Conservation (phyloP, 2,329 filamentous ascomycete genomes). For the Sporothrix mexicana region DNA sequence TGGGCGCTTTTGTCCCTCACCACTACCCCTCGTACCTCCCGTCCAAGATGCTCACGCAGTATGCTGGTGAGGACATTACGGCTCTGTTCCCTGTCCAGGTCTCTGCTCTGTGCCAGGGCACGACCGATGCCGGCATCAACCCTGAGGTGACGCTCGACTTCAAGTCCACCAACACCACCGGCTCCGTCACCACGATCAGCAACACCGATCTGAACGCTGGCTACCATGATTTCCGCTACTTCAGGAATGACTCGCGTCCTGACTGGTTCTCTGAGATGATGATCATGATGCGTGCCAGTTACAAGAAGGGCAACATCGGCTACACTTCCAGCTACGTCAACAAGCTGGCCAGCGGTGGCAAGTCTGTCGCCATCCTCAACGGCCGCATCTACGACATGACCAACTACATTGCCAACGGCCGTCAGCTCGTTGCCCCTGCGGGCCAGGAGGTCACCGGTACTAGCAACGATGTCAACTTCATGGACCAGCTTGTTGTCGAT, state of each 20-base stretch:
- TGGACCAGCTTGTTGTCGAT: slow-evolving; percentile 73
- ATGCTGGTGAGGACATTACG: slow-evolving; percentile 87
- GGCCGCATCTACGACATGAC: slow-evolving; percentile 87
- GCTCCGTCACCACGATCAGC: slow-evolving; percentile 68
- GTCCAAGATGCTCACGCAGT: slow-evolving; percentile 71
- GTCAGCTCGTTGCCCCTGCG: slow-evolving; percentile 62
- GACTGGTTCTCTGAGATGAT: slow-evolving; percentile 96
- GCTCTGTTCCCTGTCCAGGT: slow-evolving; percentile 92
- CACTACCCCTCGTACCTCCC: slow-evolving; percentile 77
- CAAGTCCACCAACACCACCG: slow-evolving; percentile 74
- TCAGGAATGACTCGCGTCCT: slow-evolving; percentile 77
- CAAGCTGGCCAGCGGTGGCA: slow-evolving; percentile 68
- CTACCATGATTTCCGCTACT: slow-evolving; percentile 93
- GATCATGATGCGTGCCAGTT: slow-evolving; percentile 74
- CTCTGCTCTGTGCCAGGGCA: slow-evolving; percentile 84
- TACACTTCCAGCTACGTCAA: slow-evolving; percentile 80
- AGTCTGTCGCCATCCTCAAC: slow-evolving; percentile 79
- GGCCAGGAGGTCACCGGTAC: slow-evolving; percentile 56
- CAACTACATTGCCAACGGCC: slow-evolving; percentile 77
- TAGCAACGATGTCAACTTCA: slow-evolving; percentile 69
- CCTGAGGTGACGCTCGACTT: slow-evolving; percentile 84
- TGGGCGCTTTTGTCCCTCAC: slow-evolving; percentile 71
- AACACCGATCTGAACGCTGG: slow-evolving; percentile 72
- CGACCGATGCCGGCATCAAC: slow-evolving; percentile 66
- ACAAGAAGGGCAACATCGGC: slow-evolving; percentile 85